Conservation (phyloP, 2,329 filamentous ascomycete genomes). For the Xylariales sp. region DNA sequence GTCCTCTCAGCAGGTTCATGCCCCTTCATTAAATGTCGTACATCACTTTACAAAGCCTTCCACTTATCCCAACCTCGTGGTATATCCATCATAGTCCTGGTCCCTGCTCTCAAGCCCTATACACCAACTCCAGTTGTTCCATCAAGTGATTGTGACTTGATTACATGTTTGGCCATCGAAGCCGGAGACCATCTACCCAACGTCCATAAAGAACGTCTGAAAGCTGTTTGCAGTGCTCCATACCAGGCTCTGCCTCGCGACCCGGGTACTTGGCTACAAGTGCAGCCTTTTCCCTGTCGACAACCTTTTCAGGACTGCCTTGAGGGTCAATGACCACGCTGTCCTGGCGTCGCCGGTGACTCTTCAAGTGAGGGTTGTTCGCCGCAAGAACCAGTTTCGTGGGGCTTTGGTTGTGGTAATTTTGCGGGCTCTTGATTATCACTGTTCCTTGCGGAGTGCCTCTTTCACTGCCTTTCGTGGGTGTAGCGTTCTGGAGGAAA, state of each 20-base stretch:
- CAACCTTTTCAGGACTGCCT: constrained; percentile 34
- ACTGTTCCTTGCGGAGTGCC: constrained; percentile 51
- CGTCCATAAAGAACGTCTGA: constrained; percentile 86
- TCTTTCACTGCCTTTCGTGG: constrained; percentile 16
- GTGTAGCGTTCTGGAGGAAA: constrained; percentile 34
- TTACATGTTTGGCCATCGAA: constrained; percentile 50
- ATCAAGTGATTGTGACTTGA: constrained; percentile 1
- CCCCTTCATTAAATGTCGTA: no score
- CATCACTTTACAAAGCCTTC: no score
- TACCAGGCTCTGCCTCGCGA: constrained; percentile 57
- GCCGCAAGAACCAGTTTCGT: constrained; percentile 72
- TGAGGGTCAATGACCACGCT: constrained; percentile 21
- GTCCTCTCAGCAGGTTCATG: no score
- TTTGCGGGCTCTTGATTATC: constrained; percentile 46
- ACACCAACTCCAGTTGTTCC: constrained; percentile 1
- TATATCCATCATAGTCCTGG: no score
- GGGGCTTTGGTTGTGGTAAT: constrained; percentile 39
- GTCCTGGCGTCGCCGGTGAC: constrained; percentile 63
- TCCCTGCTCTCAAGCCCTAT: no score
- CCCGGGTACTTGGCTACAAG: constrained; percentile 52
- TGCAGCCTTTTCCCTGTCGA: constrained; percentile 42
- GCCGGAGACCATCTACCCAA: constrained; percentile 80
- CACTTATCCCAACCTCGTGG: no score
- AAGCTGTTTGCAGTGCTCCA: constrained; percentile 89
- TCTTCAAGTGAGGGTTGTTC: constrained; percentile 81